A percentile compares a stretch with the other conserved stretches of the same genome.
phyloP scores from a whole-genome alignment of 169 alveolate species.

The Plasmodium berghei region DNA sequence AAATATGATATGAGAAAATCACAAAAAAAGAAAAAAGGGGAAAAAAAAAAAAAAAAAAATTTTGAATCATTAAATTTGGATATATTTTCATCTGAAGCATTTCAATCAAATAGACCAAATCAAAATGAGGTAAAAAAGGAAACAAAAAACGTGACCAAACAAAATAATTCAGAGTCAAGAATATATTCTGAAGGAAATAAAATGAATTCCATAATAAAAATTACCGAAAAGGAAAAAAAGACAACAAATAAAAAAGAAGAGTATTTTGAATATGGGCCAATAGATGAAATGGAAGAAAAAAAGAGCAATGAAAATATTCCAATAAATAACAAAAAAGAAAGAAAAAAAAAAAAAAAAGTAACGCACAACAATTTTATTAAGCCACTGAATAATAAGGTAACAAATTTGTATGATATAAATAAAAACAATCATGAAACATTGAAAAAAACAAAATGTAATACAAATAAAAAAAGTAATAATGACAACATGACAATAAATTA shows the following conservation, averaged over 20 bases:
- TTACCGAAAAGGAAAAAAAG: not conserved
- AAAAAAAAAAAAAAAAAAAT: slow-evolving; percentile 13
- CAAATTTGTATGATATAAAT: not conserved
- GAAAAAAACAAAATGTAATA: slow-evolving; percentile 5
- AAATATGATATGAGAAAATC: not conserved
- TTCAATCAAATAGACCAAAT: slow-evolving; percentile 13
- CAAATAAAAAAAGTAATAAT: not conserved
- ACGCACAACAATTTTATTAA: not conserved
- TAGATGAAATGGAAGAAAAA: not conserved
- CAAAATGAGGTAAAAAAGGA: slow-evolving; percentile 1
- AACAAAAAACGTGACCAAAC: not conserved
- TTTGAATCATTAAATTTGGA: slow-evolving; percentile 7
- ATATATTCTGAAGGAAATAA: not conserved
- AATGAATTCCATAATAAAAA: not conserved
- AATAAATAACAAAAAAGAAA: not conserved
- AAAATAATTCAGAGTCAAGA: slow-evolving; percentile 1
- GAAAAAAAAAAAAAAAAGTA: not conserved
- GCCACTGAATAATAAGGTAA: not conserved
- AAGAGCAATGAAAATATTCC: not conserved
- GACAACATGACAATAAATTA: slow-evolving; percentile 12
- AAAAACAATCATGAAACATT: not conserved
- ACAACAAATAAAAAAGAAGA: not conserved
- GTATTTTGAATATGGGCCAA: no score
- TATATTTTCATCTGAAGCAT: not conserved
- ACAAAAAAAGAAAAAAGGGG: slow-evolving; percentile 8